Evolutionary conservation across 345 rosid species (phyloP).

Genomic region (Citrus sp.): DNA sequence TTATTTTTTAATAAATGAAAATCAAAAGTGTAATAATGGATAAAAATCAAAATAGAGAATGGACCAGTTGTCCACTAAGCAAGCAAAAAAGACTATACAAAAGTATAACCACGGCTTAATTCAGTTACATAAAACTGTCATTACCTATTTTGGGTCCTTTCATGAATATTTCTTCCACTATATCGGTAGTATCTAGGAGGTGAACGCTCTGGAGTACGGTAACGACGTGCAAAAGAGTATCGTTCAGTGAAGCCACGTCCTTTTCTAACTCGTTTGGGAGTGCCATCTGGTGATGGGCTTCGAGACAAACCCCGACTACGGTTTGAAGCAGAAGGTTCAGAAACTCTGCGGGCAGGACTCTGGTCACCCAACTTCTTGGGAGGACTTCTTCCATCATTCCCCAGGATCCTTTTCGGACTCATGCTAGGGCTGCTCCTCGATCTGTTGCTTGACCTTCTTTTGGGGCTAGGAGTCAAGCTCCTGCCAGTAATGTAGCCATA

Average conservation of each 20-base stretch:
- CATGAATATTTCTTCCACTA: slow-evolving; percentile 61
- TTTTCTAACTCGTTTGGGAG: slow-evolving; percentile 74
- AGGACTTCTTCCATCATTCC: slow-evolving; percentile 44
- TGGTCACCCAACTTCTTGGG: slow-evolving; percentile 29
- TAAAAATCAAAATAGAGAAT: no score
- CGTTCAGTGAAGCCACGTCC: slow-evolving; percentile 98
- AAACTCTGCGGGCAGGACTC: slow-evolving; percentile 35
- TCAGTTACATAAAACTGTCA: slow-evolving; percentile 3
- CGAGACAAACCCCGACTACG: slow-evolving; percentile 25
- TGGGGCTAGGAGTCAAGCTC: slow-evolving; percentile 46
- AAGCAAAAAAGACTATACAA: no score
- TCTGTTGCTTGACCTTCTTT: slow-evolving; percentile 35
- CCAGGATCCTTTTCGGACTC: slow-evolving; percentile 40
- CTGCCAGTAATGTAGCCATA: slow-evolving; percentile 33
- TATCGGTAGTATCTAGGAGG: slow-evolving; percentile 47
- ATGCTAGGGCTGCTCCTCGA: slow-evolving; percentile 33
- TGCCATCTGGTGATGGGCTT: slow-evolving; percentile 55
- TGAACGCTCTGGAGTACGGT: slow-evolving; percentile 81
- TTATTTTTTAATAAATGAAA: not conserved
- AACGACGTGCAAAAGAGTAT: slow-evolving; percentile 85
- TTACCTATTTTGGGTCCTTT: slow-evolving; percentile 75
- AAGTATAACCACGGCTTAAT: not conserved
- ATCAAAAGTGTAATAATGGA: no score
- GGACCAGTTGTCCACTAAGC: no score
- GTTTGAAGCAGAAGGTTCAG: slow-evolving; percentile 35